These are phyloP conservation scores for Ogataea allantospora DNA, from an alignment of 805 yeast genomes.

Conservation along the genomic window DNA sequence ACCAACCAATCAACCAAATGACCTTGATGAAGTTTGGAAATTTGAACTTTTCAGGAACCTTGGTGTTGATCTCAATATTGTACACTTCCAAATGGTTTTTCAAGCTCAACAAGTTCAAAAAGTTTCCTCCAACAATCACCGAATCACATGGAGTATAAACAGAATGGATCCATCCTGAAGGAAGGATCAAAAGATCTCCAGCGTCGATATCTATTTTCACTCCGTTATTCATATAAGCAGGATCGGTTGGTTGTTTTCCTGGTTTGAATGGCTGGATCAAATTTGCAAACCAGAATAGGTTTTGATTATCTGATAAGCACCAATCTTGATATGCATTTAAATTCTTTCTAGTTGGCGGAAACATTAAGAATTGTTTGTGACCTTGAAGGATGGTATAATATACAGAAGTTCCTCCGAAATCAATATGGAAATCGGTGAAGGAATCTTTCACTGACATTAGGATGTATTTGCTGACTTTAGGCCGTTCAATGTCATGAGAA, in stretches of 20 bases:
- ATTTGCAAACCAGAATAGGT: slow-evolving; percentile 63
- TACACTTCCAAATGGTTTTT: slow-evolving; percentile 61
- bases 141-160: slow-evolving; percentile 83
- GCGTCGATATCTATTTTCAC: slow-evolving; percentile 35
- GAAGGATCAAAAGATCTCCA: slow-evolving; percentile 80
- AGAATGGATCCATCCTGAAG: slow-evolving; percentile 92
- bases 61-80: slow-evolving; percentile 61
- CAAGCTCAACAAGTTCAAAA: slow-evolving; percentile 63
- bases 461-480: slow-evolving; percentile 73
- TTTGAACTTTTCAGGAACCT: slow-evolving; percentile 72
- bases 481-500: slow-evolving; percentile 31
- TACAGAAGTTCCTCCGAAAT: slow-evolving; percentile 90
- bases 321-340: slow-evolving; percentile 63
- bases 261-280: slow-evolving; percentile 29
- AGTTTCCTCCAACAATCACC: slow-evolving; percentile 85
- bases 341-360: slow-evolving; percentile 71
- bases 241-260: slow-evolving; percentile 14
- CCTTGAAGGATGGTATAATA: slow-evolving; percentile 84
- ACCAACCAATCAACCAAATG: slow-evolving; percentile 64
- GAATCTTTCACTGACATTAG: slow-evolving; percentile 81
- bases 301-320: slow-evolving; percentile 67
- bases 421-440: slow-evolving; percentile 88
- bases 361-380: slow-evolving; percentile 67
- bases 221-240: slow-evolving; percentile 36
- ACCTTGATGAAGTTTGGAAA: slow-evolving; percentile 75